phyloP scores from a whole-genome alignment of 176 grass and related monocot genomes.

The Eragrostis curvula region DNA sequence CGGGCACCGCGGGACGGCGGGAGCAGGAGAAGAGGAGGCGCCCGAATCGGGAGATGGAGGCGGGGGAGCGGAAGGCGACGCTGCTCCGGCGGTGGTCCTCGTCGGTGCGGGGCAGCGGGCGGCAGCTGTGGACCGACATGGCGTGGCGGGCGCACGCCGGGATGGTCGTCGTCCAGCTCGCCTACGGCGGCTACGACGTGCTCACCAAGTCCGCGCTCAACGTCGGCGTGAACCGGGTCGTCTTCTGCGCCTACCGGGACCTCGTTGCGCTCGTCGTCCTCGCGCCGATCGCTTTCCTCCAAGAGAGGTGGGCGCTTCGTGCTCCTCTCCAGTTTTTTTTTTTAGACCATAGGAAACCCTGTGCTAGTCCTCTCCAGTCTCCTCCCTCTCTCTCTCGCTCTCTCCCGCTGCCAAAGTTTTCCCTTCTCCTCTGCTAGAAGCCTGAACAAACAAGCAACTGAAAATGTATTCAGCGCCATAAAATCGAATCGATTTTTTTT shows the following conservation, averaged over 20 bases:
- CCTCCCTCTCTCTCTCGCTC: not conserved
- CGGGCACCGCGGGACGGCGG: too few species aligned
- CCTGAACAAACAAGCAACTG: too few species aligned
- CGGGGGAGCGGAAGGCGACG: slow-evolving; percentile 30
- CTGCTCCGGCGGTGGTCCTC: slow-evolving; percentile 75
- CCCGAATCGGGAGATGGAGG: not conserved
- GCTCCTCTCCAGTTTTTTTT: not conserved
- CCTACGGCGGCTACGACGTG: slow-evolving; percentile 94
- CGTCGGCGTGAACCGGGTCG: slow-evolving; percentile 96
- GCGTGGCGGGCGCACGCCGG: slow-evolving; percentile 80
- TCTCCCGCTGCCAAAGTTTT: too few species aligned
- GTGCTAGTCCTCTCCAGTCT: too few species aligned
- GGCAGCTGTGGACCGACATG: slow-evolving; percentile 54
- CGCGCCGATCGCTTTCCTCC: slow-evolving; percentile 71
- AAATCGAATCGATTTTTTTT: too few species aligned
- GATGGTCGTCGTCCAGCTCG: slow-evolving; percentile 80
- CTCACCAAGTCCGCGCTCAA: slow-evolving; percentile 98
- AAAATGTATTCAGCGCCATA: too few species aligned
- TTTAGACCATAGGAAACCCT: too few species aligned
- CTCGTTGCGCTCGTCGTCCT: slow-evolving; percentile 78
- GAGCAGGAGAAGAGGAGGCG: not conserved
- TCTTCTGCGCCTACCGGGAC: slow-evolving; percentile 97
- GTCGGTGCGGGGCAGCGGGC: slow-evolving; percentile 54
- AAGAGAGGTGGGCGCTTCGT: slow-evolving; percentile 45
- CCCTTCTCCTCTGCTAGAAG: too few species aligned